These are phyloP conservation scores for Desmodesmus armatus DNA, from an alignment of 139 green algal genomes.

Conservation along the genomic window DNA sequence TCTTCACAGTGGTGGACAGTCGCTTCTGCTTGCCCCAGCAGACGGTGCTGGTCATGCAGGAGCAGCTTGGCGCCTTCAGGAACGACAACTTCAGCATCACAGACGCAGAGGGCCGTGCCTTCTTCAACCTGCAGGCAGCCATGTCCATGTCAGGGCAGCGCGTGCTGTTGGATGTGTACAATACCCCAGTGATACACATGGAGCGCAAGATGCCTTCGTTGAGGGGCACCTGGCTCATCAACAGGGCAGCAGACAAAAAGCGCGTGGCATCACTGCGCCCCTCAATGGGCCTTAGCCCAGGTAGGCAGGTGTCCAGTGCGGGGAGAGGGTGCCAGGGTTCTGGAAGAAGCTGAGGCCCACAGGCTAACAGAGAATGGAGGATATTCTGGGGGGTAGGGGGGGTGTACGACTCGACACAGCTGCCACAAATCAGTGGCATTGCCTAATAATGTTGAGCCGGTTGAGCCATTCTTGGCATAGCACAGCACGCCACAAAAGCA, in stretches of 20 bases:
- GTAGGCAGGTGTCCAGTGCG: too few relatives aligned
- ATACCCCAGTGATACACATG: neutral
- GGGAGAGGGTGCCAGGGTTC: neutral
- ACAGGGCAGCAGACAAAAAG: neutral
- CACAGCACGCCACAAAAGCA: too few relatives aligned
- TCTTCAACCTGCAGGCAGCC: constrained; percentile 14
- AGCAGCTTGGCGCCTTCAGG: neutral
- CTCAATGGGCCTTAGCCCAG: too few relatives aligned
- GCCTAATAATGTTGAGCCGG: too few relatives aligned
- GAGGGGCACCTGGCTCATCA: constrained; percentile 17
- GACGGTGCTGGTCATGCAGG: constrained; percentile 27
- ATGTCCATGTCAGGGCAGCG: neutral
- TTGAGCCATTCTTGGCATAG: too few relatives aligned
- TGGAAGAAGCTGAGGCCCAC: neutral
- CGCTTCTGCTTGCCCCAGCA: constrained; percentile 25
- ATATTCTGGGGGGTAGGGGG: neutral
- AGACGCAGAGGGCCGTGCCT: constrained; percentile 14
- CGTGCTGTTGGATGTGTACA: neutral
- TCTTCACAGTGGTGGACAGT: constrained; percentile 6
- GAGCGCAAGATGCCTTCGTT: constrained; percentile 18
- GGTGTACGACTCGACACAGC: too few relatives aligned
- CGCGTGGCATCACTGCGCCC: too few relatives aligned
- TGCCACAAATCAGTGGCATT: too few relatives aligned
- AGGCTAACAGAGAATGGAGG: neutral
- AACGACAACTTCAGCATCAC: constrained; percentile 34